These are phyloP conservation scores for Plectosphaerella plurivora DNA, from an alignment of 2,329 filamentous ascomycete genomes.

Conservation along the genomic window DNA sequence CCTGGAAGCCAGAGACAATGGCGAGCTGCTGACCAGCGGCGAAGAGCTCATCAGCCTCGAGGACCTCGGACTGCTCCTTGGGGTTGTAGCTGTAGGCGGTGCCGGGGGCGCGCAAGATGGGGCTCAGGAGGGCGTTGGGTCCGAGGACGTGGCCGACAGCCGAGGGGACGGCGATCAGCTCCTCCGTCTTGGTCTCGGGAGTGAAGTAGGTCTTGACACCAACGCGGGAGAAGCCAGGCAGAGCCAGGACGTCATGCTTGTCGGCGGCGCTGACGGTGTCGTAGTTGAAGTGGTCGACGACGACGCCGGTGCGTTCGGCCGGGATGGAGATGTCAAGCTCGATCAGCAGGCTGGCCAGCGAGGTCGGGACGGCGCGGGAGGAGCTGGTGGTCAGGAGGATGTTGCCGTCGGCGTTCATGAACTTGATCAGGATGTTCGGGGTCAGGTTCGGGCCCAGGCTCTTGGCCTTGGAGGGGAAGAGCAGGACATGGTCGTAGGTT, in stretches of 20 bases:
- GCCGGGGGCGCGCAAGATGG: constrained; percentile 74
- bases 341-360: constrained; percentile 72
- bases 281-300: constrained; percentile 96
- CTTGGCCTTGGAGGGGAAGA: constrained; percentile 88
- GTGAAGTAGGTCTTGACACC: constrained; percentile 76
- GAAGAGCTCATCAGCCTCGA: constrained; percentile 72
- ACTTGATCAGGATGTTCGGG: constrained; percentile 81
- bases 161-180: constrained; percentile 74
- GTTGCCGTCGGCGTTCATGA: constrained; percentile 88
- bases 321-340: constrained; percentile 90
- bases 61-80: constrained; percentile 69
- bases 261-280: constrained; percentile 73
- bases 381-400: constrained; percentile 81
- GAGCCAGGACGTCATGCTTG: constrained; percentile 81
- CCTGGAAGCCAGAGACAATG: constrained; percentile 82
- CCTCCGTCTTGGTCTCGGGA: constrained; percentile 47
- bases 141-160: constrained; percentile 80
- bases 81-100: constrained; percentile 94
- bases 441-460: constrained; percentile 86
- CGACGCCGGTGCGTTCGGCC: constrained; percentile 74
- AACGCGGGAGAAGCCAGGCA: constrained; percentile 54
- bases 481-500: constrained; percentile 83
- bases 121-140: constrained; percentile 69
- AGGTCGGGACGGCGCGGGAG: constrained; percentile 62
- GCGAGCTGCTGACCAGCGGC: constrained; percentile 79